A percentile compares a stretch with the other conserved stretches of the same genome.
Conservation (phyloP, 208 protist species). For the Porcisia hertigi region DNA sequence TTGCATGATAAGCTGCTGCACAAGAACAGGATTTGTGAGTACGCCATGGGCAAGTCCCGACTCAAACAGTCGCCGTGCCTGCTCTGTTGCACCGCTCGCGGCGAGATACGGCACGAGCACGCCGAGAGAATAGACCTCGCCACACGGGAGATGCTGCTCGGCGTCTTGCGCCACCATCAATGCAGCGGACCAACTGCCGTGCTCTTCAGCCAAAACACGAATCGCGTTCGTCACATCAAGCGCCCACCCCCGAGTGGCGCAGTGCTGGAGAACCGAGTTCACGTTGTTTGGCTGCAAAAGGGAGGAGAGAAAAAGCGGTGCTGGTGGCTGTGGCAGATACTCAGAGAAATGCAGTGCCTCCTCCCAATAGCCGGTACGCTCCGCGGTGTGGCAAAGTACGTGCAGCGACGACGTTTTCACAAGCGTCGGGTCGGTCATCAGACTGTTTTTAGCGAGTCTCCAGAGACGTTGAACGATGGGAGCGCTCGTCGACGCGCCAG, state of each 20-base stretch:
- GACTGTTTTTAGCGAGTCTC: constrained; percentile 43
- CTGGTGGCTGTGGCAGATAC: constrained; percentile 47
- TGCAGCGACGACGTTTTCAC: constrained; percentile 65
- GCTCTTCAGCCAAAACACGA: constrained; percentile 55
- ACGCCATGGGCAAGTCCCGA: constrained; percentile 67
- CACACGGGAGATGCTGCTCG: constrained; percentile 56
- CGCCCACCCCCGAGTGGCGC: constrained; percentile 43
- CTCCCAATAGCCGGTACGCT: constrained; percentile 70
- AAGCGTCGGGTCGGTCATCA: constrained; percentile 47
- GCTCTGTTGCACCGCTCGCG: constrained; percentile 45
- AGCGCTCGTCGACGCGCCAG: not conserved
- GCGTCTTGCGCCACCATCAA: constrained; percentile 61
- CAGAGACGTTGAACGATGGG: constrained; percentile 48
- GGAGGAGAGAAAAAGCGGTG: constrained; percentile 77
- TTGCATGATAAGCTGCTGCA: constrained; percentile 61
- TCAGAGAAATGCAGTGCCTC: constrained; percentile 64
- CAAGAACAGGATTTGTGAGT: constrained; percentile 56
- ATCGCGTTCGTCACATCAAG: constrained; percentile 73
- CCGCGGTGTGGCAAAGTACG: constrained; percentile 78
- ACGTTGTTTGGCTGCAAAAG: constrained; percentile 64
- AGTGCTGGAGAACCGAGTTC: constrained; percentile 37
- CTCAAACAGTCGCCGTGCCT: constrained; percentile 62
- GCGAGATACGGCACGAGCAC: constrained; percentile 82
- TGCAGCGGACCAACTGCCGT: constrained; percentile 71
- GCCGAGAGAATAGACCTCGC: constrained; percentile 74